A percentile compares a stretch with the other conserved stretches of the same genome.
phyloP scores from a whole-genome alignment of 331 rosid genomes.

The Spiraea crenata region DNA sequence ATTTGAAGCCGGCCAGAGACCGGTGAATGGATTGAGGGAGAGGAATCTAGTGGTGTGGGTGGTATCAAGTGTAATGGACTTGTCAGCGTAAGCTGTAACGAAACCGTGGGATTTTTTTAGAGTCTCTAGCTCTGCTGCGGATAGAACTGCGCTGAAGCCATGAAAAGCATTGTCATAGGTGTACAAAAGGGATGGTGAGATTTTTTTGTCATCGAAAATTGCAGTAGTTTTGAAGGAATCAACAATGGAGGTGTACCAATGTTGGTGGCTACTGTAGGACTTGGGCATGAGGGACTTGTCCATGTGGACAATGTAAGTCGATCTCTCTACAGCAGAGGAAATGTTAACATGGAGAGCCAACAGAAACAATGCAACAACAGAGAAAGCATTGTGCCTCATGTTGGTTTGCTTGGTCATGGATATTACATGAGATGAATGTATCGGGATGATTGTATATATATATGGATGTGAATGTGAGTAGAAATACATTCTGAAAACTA shows the following conservation, averaged over 20 bases:
- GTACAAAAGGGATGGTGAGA: conserved; percentile 24
- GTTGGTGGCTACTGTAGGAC: conserved; percentile 30
- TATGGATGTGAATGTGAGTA: neutral
- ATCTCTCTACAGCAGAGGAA: conserved; percentile 14
- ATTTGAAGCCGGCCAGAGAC: conserved; percentile 50
- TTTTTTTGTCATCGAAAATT: neutral
- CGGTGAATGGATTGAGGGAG: conserved; percentile 35
- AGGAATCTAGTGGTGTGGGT: conserved; percentile 52
- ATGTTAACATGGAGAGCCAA: conserved; percentile 5
- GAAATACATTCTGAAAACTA: neutral
- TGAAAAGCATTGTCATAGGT: conserved; percentile 41
- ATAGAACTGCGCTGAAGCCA: conserved; percentile 51
- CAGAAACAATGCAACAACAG: conserved; percentile 1
- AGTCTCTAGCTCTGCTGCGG: conserved; percentile 30
- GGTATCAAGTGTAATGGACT: conserved; percentile 42
- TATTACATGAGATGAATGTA: neutral
- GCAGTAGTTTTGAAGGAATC: conserved; percentile 24
- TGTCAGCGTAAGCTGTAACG: conserved; percentile 38
- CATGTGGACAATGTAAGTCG: conserved; percentile 55
- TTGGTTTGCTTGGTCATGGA: neutral
- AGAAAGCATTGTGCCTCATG: conserved; percentile 1
- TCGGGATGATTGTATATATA: neutral
- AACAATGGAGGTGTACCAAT: conserved; percentile 51
- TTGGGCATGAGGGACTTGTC: conserved; percentile 48
- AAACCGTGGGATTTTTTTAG: conserved; percentile 38